Evolutionary conservation across 345 rosid genomes (phyloP).

Genomic region (Firmiana major): DNA sequence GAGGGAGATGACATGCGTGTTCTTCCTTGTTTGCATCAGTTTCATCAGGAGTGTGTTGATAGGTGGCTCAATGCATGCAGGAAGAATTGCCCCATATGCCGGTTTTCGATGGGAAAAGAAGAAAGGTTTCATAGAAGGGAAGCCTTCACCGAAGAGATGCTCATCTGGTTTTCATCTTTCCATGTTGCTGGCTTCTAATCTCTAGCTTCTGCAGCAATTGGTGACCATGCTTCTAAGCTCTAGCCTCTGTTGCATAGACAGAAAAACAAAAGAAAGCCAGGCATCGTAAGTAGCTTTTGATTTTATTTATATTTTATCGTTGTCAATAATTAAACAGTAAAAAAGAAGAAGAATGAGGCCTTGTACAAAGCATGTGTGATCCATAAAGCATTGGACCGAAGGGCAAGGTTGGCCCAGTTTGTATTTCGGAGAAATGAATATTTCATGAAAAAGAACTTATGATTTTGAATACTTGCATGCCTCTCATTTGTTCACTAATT

Average conservation of each 20-base stretch:
- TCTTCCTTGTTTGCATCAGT: slow-evolving; percentile 68
- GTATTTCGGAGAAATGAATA: background rate
- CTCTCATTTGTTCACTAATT: background rate
- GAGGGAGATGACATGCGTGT: slow-evolving; percentile 36
- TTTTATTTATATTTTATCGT: no score
- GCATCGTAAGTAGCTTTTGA: no score
- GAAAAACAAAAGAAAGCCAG: no score
- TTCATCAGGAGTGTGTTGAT: slow-evolving; percentile 61
- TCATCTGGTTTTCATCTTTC: no score
- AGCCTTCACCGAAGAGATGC: no score
- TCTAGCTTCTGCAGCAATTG: no score
- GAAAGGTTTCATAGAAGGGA: background rate
- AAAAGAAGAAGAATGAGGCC: no score
- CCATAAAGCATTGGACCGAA: background rate
- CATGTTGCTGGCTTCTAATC: no score
- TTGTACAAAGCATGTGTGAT: no score
- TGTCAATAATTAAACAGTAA: no score
- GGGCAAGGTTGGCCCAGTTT: background rate
- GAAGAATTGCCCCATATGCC: slow-evolving; percentile 73
- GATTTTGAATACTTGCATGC: background rate
- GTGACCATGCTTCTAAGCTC: no score
- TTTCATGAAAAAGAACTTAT: background rate
- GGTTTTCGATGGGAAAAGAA: slow-evolving; percentile 43
- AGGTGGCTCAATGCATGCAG: slow-evolving; percentile 56
- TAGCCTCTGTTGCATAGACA: no score